Evolutionary conservation across 352 stramenopile genomes (phyloP), one percentile per base, ranked within the genome.

Genomic region (Phytopythium sindhum): DNA sequence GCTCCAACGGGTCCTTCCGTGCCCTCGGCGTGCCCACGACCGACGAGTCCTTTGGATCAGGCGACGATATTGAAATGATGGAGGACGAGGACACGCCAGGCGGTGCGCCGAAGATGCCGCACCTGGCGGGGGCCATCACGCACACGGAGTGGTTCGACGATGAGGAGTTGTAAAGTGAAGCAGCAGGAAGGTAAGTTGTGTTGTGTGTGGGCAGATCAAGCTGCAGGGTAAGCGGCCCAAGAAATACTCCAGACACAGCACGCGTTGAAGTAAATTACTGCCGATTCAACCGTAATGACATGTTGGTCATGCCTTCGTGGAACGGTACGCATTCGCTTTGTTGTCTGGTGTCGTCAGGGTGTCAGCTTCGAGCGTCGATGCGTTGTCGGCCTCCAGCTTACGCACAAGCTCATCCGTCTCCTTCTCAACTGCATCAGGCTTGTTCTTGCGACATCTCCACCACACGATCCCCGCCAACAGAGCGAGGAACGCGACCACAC

Each of bases 21-120:
- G 63, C 76, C 28, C 47, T 82, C 21, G 69, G 68, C 56, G 73
- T 81, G 29, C 73, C 70, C 0, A 70, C 60, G 23, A 76, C 54
- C 1, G 70, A 79, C 61, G 67, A 75, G 66, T 66, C 65, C 57
- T 60, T 67, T 14, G 62, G 62, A 11, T 66, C 64, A 60, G 69
- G 58, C 50, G 75, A 78, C n/a, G 76, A 84, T 53, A 70, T 78
- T 39, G 81, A 83, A 50, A 86, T 86, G 74, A 73, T 74, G 63
- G 69, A 77, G 56, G 69, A 74, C 31, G 52, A 70, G 29, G 76
- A 72, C 12, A 51, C 70, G 12, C 44, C 59, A 17, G 62, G 51
- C 17, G 67, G 42, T 17, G 12, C 26, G 26, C 66, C 66, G 3
- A 71, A 70, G 59, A 23, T 50, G 23, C 77, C 77, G 44, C 75